Conservation (phyloP, 164 flowering plant species). For the Santalum album region DNA sequence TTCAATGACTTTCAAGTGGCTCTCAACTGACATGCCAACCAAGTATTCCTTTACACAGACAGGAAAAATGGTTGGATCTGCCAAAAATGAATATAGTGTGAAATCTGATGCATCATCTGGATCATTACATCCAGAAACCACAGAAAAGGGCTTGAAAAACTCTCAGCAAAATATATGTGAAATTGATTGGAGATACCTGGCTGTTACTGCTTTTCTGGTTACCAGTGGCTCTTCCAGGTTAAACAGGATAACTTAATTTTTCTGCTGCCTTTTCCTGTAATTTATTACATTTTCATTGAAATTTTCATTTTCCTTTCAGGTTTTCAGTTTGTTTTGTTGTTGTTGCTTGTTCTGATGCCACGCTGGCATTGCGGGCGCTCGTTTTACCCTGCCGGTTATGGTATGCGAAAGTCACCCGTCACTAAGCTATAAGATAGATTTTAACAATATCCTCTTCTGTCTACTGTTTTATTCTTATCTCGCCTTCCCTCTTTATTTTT, state of each 20-base stretch:
- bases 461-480: background rate
- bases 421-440: background rate
- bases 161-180: conserved; percentile 33
- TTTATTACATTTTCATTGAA: background rate
- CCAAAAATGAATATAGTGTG: conserved; percentile 12
- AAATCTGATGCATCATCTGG: conserved; percentile 9
- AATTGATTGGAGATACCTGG: conserved; percentile 95
- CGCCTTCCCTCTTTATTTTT: background rate
- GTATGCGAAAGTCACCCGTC: conserved; percentile 23
- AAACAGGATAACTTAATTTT: background rate
- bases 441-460: background rate
- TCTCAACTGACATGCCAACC: conserved; percentile 87
- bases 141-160: conserved; percentile 16
- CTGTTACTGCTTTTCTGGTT: conserved; percentile 92
- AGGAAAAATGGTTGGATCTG: conserved; percentile 11
- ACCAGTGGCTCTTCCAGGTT: conserved; percentile 56
- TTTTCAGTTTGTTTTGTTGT: conserved; percentile 68
- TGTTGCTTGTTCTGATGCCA: conserved; percentile 91
- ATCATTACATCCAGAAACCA: conserved; percentile 10
- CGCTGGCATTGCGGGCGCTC: conserved; percentile 77
- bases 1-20: conserved; percentile 84
- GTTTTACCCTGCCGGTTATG: conserved; percentile 75
- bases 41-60: conserved; percentile 29
- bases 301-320: conserved; percentile 38
- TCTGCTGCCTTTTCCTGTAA: background rate